These are phyloP conservation scores for Colletotrichum tanaceti DNA, from an alignment of 2,329 filamentous ascomycete species.

Conservation along the genomic window DNA sequence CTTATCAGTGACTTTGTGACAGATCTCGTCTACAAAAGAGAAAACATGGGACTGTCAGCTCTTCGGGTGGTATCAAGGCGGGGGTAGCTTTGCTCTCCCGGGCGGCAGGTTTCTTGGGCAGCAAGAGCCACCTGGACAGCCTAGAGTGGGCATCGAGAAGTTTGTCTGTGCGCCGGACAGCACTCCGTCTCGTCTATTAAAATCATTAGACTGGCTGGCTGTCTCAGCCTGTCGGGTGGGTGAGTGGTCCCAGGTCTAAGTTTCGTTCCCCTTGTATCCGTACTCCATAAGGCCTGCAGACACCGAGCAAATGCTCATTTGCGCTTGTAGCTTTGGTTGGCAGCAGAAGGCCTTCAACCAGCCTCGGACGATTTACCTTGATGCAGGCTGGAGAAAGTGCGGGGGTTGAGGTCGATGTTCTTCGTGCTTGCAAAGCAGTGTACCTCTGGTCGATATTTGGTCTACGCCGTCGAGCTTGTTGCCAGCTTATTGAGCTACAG, in stretches of 20 bases:
- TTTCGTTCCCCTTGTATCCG: not conserved
- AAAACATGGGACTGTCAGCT: conserved; percentile 36
- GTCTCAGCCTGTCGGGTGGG: not conserved
- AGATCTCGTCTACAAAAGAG: conserved; percentile 19
- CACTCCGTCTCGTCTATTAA: not conserved
- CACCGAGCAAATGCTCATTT: not conserved
- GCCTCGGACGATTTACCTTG: conserved; percentile 16
- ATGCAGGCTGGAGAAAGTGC: conserved; percentile 3
- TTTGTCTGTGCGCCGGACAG: conserved; percentile 17
- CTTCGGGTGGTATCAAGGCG: conserved; percentile 9
- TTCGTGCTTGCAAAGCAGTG: not conserved
- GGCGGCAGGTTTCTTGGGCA: conserved; percentile 9
- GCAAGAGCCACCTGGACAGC: conserved; percentile 14
- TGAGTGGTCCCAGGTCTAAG: conserved; percentile 10
- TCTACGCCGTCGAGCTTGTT: not conserved
- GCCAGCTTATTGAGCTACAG: conserved; percentile 9
- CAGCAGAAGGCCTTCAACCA: conserved; percentile 18
- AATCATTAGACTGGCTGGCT: not conserved
- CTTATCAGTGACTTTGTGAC: not conserved
- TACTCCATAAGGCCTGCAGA: not conserved
- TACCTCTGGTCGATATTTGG: not conserved
- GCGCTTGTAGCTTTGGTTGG: conserved; percentile 17
- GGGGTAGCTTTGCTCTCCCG: conserved; percentile 21
- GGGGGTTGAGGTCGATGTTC: not conserved
- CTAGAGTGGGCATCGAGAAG: conserved; percentile 19